These are phyloP conservation scores for Xylariaceae sp. DNA, from an alignment of 2,329 filamentous ascomycete genomes.

Conservation along the genomic window DNA sequence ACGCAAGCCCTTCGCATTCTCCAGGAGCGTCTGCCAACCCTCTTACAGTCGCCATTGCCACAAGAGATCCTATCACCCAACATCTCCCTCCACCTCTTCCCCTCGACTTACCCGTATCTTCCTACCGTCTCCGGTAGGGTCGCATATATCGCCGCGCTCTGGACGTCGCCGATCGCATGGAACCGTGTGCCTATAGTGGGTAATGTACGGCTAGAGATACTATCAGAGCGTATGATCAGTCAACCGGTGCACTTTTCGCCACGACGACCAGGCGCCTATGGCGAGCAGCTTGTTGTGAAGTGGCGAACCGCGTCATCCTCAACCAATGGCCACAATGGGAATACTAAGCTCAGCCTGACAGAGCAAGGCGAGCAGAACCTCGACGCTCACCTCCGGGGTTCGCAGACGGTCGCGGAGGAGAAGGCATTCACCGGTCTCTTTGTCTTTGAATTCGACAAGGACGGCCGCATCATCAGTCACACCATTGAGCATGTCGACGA, in stretches of 20 bases:
- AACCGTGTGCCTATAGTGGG: slow-evolving; percentile 86
- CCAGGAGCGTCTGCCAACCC: slow-evolving; percentile 62
- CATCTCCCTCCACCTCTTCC: slow-evolving; percentile 67
- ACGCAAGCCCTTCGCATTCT: slow-evolving; percentile 57
- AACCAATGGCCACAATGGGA: slow-evolving; percentile 43
- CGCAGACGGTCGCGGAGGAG: slow-evolving; percentile 48
- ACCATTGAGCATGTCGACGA: slow-evolving; percentile 93
- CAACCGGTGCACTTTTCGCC: slow-evolving; percentile 48
- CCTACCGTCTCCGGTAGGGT: slow-evolving; percentile 88
- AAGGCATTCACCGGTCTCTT: slow-evolving; percentile 88
- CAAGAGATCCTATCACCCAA: slow-evolving; percentile 73
- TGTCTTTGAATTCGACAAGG: slow-evolving; percentile 88
- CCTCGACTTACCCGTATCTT: slow-evolving; percentile 77
- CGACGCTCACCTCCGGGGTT: slow-evolving; percentile 35
- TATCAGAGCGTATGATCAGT: slow-evolving; percentile 82
- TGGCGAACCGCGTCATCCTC: slow-evolving; percentile 63
- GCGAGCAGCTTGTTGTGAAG: slow-evolving; percentile 83
- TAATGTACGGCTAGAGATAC: slow-evolving; percentile 80
- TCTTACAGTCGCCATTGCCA: slow-evolving; percentile 63
- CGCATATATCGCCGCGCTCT: slow-evolving; percentile 86
- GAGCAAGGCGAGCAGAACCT: slow-evolving; percentile 35
- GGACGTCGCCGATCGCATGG: slow-evolving; percentile 96
- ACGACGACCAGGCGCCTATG: slow-evolving; percentile 49
- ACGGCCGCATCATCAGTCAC: slow-evolving; percentile 79
- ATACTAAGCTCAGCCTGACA: slow-evolving; percentile 28